Base-by-base conservation (phyloP, 2,329 filamentous ascomycete species). In the Trichoderma asperellum region DNA sequence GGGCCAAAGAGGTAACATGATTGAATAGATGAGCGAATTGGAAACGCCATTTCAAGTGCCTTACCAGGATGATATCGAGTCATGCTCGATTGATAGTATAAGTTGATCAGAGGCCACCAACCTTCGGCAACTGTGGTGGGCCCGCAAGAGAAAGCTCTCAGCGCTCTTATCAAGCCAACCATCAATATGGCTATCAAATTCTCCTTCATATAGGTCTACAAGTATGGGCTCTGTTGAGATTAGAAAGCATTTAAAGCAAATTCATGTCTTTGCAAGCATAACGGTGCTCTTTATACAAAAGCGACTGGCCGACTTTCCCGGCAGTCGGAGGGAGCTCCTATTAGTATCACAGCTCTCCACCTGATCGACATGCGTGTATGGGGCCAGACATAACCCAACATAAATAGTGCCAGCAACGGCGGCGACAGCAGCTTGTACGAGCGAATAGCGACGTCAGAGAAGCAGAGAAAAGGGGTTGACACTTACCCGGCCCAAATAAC, bases 331-430 rank as follows among this genome's bases (percentile, higher is more conserved):
- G 52, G 14, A 18, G 24, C 52, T 55, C 52, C 14, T 29, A 16
- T 32, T n/a, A 21, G 27, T 10, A 16, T 47, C 37, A 18, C 14
- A 16, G n/a, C 1, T 37, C 40, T 32, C 40, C 53, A 2, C 53
- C 64, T 32, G 64, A 67, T 67, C 64, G 64, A 32, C 55, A 59
- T 21, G 32, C 6, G 35, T 59, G 29, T 21, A 37, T 67, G 64
- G 55, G 24, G 61, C 55, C 64, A 37, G 55, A 49, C 40, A 37
- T 29, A 67, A 16, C 55, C 27, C 64, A 59, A 67, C 58, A 16
- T 43, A 43, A n/a, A 43, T 43, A 43, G 40, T 43, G 18, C 40
- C 18, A 43, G 32, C 32, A 32, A 32, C 32, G 32, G 32, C 32
- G 32, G 32, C 32, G 18, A 18, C 55, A 58, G 27, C 55, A 35